phyloP scores from a whole-genome alignment of 2,329 filamentous ascomycete species.

The Grosmannia huntii region DNA sequence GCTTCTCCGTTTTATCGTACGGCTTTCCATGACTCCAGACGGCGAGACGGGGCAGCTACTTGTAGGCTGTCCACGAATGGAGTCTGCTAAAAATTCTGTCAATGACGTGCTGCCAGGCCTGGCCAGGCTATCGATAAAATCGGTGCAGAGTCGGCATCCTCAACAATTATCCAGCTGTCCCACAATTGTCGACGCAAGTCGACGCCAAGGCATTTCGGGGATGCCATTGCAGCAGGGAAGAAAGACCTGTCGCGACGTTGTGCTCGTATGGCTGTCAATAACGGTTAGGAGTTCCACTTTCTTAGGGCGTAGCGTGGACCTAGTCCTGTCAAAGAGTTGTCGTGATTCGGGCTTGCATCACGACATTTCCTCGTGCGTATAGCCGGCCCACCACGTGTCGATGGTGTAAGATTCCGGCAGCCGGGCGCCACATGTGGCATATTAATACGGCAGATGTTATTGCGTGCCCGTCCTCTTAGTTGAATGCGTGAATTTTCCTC shows the following conservation, averaged over 20 bases:
- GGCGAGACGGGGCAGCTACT: not conserved
- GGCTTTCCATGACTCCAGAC: not conserved
- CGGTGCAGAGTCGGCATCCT: not conserved
- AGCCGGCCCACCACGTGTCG: not conserved
- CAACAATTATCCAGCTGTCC: not conserved
- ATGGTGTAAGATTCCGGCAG: not conserved
- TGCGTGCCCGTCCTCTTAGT: not conserved
- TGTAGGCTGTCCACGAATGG: not conserved
- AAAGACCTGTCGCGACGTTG: not conserved
- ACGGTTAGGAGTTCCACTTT: not conserved
- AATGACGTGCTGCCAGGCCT: not conserved
- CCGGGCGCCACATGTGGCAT: not conserved
- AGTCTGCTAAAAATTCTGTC: not conserved
- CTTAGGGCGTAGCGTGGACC: not conserved
- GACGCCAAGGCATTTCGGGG: no score
- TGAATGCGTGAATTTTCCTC: not conserved
- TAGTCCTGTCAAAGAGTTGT: not conserved
- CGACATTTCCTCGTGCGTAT: not conserved
- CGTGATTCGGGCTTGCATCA: not conserved
- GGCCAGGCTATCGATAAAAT: not conserved
- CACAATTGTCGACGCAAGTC: not conserved
- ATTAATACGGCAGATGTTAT: not conserved
- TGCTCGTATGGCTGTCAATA: not conserved
- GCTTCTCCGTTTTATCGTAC: not conserved
- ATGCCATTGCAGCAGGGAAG: not conserved